Base-by-base conservation (phyloP, 208 protist species). In the Trypanosoma theileri region DNA sequence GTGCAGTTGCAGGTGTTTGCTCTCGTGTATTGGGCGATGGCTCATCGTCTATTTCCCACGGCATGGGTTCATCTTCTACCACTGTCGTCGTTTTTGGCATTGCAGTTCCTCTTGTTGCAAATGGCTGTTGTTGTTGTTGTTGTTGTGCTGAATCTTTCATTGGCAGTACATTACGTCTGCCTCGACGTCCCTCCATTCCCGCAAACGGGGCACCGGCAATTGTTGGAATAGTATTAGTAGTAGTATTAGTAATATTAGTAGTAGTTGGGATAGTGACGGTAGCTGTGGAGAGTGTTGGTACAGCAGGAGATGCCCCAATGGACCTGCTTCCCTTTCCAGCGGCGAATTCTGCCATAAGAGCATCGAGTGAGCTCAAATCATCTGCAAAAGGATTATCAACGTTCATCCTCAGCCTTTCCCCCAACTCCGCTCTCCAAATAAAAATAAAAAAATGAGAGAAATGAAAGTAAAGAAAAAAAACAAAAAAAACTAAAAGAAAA, bases 341-440 rank as follows among this genome's bases (percentile, higher is more conserved):
- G 31, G 60, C n/a, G 12, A 73, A 45, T 31, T 75, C n/a, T 44
- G 70, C 70, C 70, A 75, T 75, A 16, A 69, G 24, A 17, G 70
- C 40, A 26, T 73, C 60, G 55, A 87, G 74, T 21, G 70, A 71
- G 14, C 64, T 71, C 40, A 88, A 73, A 57, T 92, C 82, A 77
- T 77, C 71, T 12, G 86, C 82, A 70, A 85, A 92, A 21, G 78
- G 86, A 54, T 92, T 82, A 22, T 92, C 70, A 52, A 92, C 69
- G 68, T 80, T 86, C 86, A 92, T 92, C 50, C 48, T 22, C 19
- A 12, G 40, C 58, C 12, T 12, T 56, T 7, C 12, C 21, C 17
- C 44, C 1, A 17, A 24, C n/a, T n/a, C n/a, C n/a, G n/a, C n/a
- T n/a, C n/a, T n/a, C n/a, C n/a, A n/a, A 69, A 3, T 41, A 53